phyloP scores from a whole-genome alignment of 495 filamentous ascomycete genomes.

The Coniosporium apollinis region DNA sequence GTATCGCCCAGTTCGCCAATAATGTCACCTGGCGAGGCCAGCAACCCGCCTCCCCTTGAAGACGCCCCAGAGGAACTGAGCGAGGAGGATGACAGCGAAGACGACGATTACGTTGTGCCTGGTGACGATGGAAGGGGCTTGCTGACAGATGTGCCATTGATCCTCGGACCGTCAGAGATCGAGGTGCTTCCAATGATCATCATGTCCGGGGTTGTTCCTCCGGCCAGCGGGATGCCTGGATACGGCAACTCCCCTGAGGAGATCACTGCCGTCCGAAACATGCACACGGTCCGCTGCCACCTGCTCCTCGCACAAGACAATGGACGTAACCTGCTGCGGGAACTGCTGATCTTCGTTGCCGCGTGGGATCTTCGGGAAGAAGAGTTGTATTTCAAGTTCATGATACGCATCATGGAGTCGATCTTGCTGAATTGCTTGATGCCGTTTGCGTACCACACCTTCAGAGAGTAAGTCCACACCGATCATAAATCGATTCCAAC shows the following conservation, averaged over 20 bases:
- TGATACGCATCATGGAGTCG: slow-evolving; percentile 85
- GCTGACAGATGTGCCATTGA: slow-evolving; percentile 83
- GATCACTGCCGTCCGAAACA: slow-evolving; percentile 44
- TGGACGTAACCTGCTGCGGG: slow-evolving; percentile 70
- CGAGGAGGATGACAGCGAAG: slow-evolving; percentile 59
- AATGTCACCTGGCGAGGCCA: slow-evolving; percentile 10
- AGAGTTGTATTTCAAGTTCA: slow-evolving; percentile 85
- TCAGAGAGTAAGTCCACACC: slow-evolving; percentile 39
- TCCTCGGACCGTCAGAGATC: slow-evolving; percentile 82
- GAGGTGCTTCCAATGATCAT: slow-evolving; percentile 90
- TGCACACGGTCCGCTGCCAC: slow-evolving; percentile 73
- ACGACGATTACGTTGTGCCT: slow-evolving; percentile 65
- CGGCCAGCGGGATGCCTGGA: slow-evolving; percentile 27
- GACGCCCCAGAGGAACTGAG: slow-evolving; percentile 41
- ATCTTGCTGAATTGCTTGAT: slow-evolving; percentile 76
- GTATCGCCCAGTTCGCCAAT: slow-evolving; percentile 2
- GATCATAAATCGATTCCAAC: background rate
- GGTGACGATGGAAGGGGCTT: slow-evolving; percentile 61
- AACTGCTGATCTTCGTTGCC: slow-evolving; percentile 87
- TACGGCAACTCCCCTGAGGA: slow-evolving; percentile 27
- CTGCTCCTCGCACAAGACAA: slow-evolving; percentile 74
- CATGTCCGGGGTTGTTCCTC: slow-evolving; percentile 61
- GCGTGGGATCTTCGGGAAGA: slow-evolving; percentile 89
- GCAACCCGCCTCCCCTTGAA: slow-evolving; percentile 24
- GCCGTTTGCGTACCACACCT: slow-evolving; percentile 77